Evolutionary conservation across 73 alveolate species (phyloP).

Genomic region (Breviolum minutum): DNA sequence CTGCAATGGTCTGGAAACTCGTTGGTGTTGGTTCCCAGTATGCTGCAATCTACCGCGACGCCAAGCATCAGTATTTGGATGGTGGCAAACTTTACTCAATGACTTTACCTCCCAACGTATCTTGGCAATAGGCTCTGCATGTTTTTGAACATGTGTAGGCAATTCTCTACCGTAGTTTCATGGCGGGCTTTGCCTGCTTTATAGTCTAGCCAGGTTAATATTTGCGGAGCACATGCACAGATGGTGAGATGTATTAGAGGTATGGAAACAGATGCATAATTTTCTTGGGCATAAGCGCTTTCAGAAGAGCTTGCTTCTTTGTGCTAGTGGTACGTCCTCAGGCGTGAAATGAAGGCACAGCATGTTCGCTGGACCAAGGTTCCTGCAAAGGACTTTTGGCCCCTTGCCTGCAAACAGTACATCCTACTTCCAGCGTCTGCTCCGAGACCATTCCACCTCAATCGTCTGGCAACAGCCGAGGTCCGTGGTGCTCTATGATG

Average conservation of each 20-base stretch:
- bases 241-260: too few species aligned
- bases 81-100: slow-evolving; percentile 54
- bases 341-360: too few species aligned
- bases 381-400: slow-evolving; percentile 35
- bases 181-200: too few species aligned
- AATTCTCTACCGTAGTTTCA: too few species aligned
- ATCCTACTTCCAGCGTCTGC: too few species aligned
- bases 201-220: too few species aligned
- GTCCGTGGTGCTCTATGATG: slow-evolving; percentile 40
- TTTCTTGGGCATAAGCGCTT: too few species aligned
- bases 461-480: neutral
- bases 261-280: too few species aligned
- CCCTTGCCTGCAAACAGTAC: neutral
- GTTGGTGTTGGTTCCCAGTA: slow-evolving; percentile 84
- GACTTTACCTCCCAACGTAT: slow-evolving; percentile 80
- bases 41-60: slow-evolving; percentile 13
- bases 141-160: too few species aligned
- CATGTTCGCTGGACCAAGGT: neutral
- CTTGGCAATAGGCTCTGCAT: neutral
- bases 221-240: too few species aligned
- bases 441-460: neutral
- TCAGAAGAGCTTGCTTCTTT: too few species aligned
- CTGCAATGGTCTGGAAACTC: slow-evolving; percentile 63
- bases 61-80: slow-evolving; percentile 46
- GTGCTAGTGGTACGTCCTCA: too few species aligned